A percentile compares a stretch with the other conserved stretches of the same genome.
phyloP scores from a whole-genome alignment of 768 basidiomycete species.

The Tephrocybe sp. region DNA sequence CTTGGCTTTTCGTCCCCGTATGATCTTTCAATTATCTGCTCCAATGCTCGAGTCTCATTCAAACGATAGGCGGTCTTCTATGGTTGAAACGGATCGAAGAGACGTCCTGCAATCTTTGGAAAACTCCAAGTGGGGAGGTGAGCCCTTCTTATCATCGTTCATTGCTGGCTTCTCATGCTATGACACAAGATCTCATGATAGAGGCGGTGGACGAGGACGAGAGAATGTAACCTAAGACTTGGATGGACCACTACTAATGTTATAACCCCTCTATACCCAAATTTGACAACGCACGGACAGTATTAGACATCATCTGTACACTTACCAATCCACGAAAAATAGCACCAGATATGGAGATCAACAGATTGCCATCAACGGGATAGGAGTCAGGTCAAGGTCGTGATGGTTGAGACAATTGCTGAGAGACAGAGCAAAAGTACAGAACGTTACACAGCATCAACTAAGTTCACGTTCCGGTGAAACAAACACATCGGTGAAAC shows the following conservation, averaged over 20 bases:
- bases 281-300: constrained; percentile 12
- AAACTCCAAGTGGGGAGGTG: constrained; percentile 73
- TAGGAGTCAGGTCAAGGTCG: too few species aligned
- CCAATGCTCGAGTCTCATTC: constrained; percentile 10
- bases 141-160: constrained; percentile 22
- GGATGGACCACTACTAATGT: not conserved
- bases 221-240: constrained; percentile 18
- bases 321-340: constrained; percentile 6
- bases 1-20: constrained; percentile 48
- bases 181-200: constrained; percentile 35
- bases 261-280: constrained; percentile 13
- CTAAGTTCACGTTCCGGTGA: too few species aligned
- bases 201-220: constrained; percentile 47
- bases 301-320: constrained; percentile 20
- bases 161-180: constrained; percentile 12
- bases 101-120: constrained; percentile 59
- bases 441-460: too few species aligned
- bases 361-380: too few species aligned
- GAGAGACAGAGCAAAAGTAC: too few species aligned
- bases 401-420: too few species aligned
- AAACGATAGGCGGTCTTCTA: constrained; percentile 41
- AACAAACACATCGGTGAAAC: too few species aligned
- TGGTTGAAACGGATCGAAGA: constrained; percentile 44
- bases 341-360: too few species aligned
- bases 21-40: not conserved